Evolutionary conservation across 768 basidiomycete species (phyloP).

Genomic region (Amanita fuliginea): DNA sequence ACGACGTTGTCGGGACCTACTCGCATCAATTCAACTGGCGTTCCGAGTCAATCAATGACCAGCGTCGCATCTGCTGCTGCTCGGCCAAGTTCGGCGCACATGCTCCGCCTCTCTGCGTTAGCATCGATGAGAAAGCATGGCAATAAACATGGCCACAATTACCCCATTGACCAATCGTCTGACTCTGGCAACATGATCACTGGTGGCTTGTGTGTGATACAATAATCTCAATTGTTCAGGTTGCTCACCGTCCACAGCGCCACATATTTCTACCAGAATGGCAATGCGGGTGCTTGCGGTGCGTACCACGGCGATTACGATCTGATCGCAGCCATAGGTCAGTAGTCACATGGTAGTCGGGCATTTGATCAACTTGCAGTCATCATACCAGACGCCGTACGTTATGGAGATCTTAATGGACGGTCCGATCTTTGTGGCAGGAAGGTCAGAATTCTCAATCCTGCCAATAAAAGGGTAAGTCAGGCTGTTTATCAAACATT

Average conservation of each 20-base stretch:
- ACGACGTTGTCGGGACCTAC: not conserved
- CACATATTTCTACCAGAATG: constrained; percentile 63
- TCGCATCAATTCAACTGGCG: not conserved
- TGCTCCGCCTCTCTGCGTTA: not conserved
- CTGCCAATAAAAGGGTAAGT: constrained; percentile 36
- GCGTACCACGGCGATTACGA: constrained; percentile 40
- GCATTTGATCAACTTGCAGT: not conserved
- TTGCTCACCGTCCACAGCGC: constrained; percentile 26
- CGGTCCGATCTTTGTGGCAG: constrained; percentile 55
- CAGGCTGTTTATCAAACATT: not conserved
- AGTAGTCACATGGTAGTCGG: constrained; percentile 11
- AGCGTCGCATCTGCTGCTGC: constrained; percentile 7
- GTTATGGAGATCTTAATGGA: constrained; percentile 37
- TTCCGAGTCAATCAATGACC: constrained; percentile 6
- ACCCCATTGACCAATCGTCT: not conserved
- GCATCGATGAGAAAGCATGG: constrained; percentile 1
- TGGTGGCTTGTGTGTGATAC: constrained; percentile 34
- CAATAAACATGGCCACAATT: not conserved
- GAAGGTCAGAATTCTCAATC: constrained; percentile 53
- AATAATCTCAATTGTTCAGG: not conserved
- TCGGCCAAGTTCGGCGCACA: constrained; percentile 1
- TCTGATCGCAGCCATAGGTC: constrained; percentile 54
- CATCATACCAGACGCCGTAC: constrained; percentile 28
- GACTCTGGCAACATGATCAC: constrained; percentile 12
- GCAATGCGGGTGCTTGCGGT: constrained; percentile 76